Base-by-base conservation (phyloP, 192 early-diverging fungal species). In the Backusella australiensis region DNA sequence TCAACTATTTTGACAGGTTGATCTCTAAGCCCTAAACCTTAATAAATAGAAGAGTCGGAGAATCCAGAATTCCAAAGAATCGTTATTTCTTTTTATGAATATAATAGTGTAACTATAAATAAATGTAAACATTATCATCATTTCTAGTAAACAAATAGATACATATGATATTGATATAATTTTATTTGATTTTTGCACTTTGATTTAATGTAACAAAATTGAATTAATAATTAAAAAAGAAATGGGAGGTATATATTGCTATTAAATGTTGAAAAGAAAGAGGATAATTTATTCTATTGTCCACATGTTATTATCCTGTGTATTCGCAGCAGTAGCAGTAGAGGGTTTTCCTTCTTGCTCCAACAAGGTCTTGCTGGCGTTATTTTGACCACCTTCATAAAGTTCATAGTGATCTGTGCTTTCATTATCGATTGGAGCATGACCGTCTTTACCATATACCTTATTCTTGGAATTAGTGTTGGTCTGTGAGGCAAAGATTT, bases 281-380 rank as follows among this genome's bases (percentile, higher is more conserved):
- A 7, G 12, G 32, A 32, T 32, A 14, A 29, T 29, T 56, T 71
- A 79, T 75, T 79, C 78, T 53, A 79, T 79, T 2, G 78, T 74
- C 78, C 78, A 79, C 69, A 72, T 66, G 29, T 72, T 46, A 52
- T 35, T 11, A 3, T 56, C 2, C 15, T 73, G 52, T 26, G 36
- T 39, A 3, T 32, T 26, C 6, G 38, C 23, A 49, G 34, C 53
- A 26, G 34, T 19, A 15, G 68, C 53, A 26, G 34, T 19, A 15
- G 68, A 14, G 6, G 34, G 67, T n/a, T 56, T 49, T 9, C 0
- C 14, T 9, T 59, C 8, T 7, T 26, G 34, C 12, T 78, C 71
- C 15, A 78, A 36, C 6, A 74, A 32, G 9, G 66, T 69, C 7
- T 78, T 73, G 7, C 67, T 69, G 6, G 49, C 44, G 8, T 46